These are phyloP conservation scores for Hericium rajendrae DNA, from an alignment of 768 basidiomycete species.

Conservation along the genomic window DNA sequence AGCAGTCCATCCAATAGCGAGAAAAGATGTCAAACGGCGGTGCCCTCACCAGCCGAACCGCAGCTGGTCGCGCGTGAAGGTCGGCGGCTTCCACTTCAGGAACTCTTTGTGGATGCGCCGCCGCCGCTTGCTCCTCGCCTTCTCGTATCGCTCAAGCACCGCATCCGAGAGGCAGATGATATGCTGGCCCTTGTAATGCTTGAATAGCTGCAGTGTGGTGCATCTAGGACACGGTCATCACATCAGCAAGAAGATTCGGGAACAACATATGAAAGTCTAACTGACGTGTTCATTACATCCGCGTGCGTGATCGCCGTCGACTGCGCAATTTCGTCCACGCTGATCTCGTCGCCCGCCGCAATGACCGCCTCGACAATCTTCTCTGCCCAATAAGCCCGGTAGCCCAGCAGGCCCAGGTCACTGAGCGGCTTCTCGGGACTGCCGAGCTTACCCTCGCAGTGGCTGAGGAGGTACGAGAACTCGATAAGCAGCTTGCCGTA, in stretches of 20 bases:
- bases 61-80: conserved; percentile 83
- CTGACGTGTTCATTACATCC: conserved; percentile 98
- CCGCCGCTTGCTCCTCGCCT: conserved; percentile 67
- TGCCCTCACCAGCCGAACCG: conserved; percentile 47
- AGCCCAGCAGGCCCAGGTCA: conserved; percentile 87
- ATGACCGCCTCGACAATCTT: conserved; percentile 87
- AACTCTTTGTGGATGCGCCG: conserved; percentile 70
- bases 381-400: conserved; percentile 96
- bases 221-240: conserved; percentile 43
- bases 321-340: conserved; percentile 95
- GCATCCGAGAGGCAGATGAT: conserved; percentile 87
- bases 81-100: conserved; percentile 92
- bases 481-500: conserved; percentile 95
- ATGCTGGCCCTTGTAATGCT: conserved; percentile 92
- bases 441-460: conserved; percentile 91
- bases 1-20: not conserved
- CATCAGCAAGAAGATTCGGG: too few relatives aligned
- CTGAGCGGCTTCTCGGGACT: conserved; percentile 96
- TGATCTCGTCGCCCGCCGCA: conserved; percentile 59
- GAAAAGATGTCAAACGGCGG: not conserved
- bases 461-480: conserved; percentile 96
- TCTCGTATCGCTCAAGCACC: conserved; percentile 85
- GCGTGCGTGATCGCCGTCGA: conserved; percentile 90
- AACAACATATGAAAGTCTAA: conserved; percentile 13
- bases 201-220: conserved; percentile 89